Base-by-base conservation (phyloP, 345 rosid genomes). In the Ceriops tagal region DNA sequence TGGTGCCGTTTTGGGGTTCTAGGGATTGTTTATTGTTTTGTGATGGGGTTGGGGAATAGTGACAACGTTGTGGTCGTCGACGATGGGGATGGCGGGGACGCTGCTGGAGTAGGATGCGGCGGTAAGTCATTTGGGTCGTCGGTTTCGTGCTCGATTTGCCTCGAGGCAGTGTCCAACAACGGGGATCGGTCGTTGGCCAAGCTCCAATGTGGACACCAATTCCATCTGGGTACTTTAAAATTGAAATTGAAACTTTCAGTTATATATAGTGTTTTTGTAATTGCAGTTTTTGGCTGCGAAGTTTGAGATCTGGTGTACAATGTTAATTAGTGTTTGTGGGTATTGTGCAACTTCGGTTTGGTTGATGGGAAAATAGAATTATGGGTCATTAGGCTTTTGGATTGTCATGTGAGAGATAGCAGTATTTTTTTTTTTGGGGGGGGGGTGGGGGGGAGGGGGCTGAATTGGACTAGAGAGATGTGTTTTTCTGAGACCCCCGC, bases 111-210 rank as follows among this genome's bases (percentile, higher is more conserved):
- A 24, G 71, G 64, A 30, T 79, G 72, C 22, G 84, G 83, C 49
- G 86, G 83, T 47, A 85, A 86, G 76, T 78, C 80, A 4, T 81
- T 83, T 67, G 83, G 86, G 31, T 75, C 87, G 31, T 75, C 86
- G 7, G 90, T 92, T 75, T 77, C 96, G 3, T 95, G 98, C 76
- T 95, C 99, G 91, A 90, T 95, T 87, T 95, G 99, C 74, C 96
- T 95, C 24, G 99, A 95, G 49, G 69, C 72, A 19, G 98, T 95
- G 19, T 71, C 80, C 58, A 87, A 87, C 64, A 81, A 81, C 26
- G 93, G 93, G 59, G 93, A 92, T 88, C 96, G 99, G 56, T 83
- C 98, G 1, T 92, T 91, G 99, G 96, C 98, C 32, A 95, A 90
- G 82, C 98, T 95, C 79, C 98, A 92, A 78, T 95, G 99, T 37